These are phyloP conservation scores for Trametes sp. DNA, from an alignment of 1,284 basidiomycete genomes.

Conservation along the genomic window DNA sequence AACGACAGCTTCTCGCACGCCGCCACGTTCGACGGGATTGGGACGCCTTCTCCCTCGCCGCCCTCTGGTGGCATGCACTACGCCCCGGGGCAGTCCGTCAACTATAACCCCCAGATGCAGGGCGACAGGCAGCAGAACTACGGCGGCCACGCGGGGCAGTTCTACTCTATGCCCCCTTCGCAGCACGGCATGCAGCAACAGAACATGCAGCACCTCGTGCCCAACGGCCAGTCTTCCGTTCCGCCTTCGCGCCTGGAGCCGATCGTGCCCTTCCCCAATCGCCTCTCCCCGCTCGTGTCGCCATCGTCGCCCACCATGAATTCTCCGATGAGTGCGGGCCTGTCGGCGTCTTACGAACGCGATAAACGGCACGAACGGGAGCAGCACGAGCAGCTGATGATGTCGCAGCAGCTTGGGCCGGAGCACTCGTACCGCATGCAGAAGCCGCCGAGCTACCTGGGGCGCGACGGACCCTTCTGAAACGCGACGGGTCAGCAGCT, in stretches of 20 bases:
- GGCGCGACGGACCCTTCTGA: constrained; percentile 25
- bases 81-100: constrained; percentile 48
- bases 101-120: constrained; percentile 32
- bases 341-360: constrained; percentile 61
- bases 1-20: constrained; percentile 62
- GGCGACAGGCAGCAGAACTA: constrained; percentile 34
- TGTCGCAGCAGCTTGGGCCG: constrained; percentile 36
- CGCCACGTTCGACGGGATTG: constrained; percentile 47
- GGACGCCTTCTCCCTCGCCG: constrained; percentile 63
- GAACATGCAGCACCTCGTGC: constrained; percentile 25
- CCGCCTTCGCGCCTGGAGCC: constrained; percentile 44
- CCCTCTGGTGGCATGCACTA: constrained; percentile 59
- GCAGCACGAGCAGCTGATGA: constrained; percentile 28
- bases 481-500: constrained; percentile 1
- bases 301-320: constrained; percentile 50
- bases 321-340: constrained; percentile 38
- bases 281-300: constrained; percentile 50
- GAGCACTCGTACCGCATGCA: constrained; percentile 30
- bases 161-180: constrained; percentile 34
- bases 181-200: constrained; percentile 24
- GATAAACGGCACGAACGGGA: constrained; percentile 42
- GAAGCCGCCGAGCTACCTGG: constrained; percentile 28
- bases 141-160: constrained; percentile 25
- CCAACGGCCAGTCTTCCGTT: constrained; percentile 30
- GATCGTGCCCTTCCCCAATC: constrained; percentile 43